Evolutionary conservation across 2,329 filamentous ascomycete genomes (phyloP).

Genomic region (Diaporthe sp.): DNA sequence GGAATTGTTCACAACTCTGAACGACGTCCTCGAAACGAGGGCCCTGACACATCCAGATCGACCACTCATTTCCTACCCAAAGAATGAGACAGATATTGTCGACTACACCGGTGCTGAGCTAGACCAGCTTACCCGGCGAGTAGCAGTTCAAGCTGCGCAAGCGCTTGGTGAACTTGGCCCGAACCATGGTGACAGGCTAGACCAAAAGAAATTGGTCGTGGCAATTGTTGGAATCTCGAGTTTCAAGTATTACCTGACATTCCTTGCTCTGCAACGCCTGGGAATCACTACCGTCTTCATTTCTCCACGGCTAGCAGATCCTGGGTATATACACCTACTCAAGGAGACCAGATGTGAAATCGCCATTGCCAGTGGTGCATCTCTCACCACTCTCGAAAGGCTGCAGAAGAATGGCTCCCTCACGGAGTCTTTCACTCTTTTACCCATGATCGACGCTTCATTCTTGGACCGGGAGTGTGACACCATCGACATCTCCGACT

Average conservation of each 20-base stretch:
- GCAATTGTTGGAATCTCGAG: conserved; percentile 30
- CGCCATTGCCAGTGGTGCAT: conserved; percentile 28
- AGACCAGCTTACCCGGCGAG: conserved; percentile 20
- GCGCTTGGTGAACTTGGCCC: not conserved
- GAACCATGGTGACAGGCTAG: not conserved
- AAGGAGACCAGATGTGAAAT: conserved; percentile 23
- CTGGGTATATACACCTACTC: conserved; percentile 20
- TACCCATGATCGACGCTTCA: conserved; percentile 6
- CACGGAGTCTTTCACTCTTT: not conserved
- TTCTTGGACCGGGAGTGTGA: not conserved
- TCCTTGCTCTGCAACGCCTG: conserved; percentile 29
- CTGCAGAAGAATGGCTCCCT: not conserved
- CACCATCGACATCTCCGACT: not conserved
- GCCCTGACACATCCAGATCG: not conserved
- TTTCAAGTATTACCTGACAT: conserved; percentile 34
- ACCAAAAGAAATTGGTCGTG: not conserved
- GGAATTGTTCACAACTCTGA: conserved; percentile 4
- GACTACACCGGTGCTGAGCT: conserved; percentile 31
- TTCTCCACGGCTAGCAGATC: conserved; percentile 26
- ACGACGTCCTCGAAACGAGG: conserved; percentile 22
- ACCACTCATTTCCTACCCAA: conserved; percentile 24
- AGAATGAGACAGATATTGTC: conserved; percentile 27
- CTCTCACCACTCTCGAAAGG: conserved; percentile 4
- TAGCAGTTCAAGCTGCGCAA: not conserved
- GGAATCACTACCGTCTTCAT: conserved; percentile 31